Percentiles rank a stretch among this genome's conserved stretches.
These are phyloP conservation scores for Ceratocystis ficicola DNA, from an alignment of 2,329 filamentous ascomycete species.

Conservation along the genomic window DNA sequence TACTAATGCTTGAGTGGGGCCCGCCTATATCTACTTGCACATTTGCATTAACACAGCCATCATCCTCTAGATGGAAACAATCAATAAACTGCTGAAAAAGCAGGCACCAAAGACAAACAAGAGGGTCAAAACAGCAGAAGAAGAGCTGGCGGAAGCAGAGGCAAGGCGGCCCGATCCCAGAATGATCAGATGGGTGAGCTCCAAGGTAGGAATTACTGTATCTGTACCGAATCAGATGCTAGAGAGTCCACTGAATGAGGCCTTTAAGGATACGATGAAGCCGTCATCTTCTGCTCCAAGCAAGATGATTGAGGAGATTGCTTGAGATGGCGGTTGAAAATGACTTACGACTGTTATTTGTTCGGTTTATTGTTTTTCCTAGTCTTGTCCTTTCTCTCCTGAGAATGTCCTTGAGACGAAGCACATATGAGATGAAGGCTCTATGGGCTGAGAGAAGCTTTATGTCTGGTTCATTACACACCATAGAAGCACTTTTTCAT, in stretches of 20 bases:
- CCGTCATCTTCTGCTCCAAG: constrained; percentile 23
- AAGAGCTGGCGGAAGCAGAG: constrained; percentile 35
- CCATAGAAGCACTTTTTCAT: not conserved
- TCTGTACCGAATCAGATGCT: constrained; percentile 59
- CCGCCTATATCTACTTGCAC: not conserved
- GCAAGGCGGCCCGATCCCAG: constrained; percentile 44
- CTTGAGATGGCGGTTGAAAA: constrained; percentile 25
- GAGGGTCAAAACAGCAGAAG: constrained; percentile 34
- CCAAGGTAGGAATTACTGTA: constrained; percentile 48
- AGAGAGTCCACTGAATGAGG: constrained; percentile 45
- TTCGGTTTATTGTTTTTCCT: not conserved
- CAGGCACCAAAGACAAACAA: constrained; percentile 64
- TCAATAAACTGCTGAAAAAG: constrained; percentile 80
- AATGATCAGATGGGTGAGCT: constrained; percentile 61
- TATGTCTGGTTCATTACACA: not conserved
- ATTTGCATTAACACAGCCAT: constrained; percentile 2
- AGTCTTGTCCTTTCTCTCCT: not conserved
- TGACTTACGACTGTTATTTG: not conserved
- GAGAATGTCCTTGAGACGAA: not conserved
- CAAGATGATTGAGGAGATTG: constrained; percentile 46
- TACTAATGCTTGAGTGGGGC: not conserved
- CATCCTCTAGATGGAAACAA: constrained; percentile 61
- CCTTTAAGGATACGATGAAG: constrained; percentile 36
- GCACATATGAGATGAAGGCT: not conserved
- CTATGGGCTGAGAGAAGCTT: not conserved